Evolutionary conservation across 78 protist genomes (phyloP).

Genomic region (slime mould (Dictyostelium discoideum)): DNA sequence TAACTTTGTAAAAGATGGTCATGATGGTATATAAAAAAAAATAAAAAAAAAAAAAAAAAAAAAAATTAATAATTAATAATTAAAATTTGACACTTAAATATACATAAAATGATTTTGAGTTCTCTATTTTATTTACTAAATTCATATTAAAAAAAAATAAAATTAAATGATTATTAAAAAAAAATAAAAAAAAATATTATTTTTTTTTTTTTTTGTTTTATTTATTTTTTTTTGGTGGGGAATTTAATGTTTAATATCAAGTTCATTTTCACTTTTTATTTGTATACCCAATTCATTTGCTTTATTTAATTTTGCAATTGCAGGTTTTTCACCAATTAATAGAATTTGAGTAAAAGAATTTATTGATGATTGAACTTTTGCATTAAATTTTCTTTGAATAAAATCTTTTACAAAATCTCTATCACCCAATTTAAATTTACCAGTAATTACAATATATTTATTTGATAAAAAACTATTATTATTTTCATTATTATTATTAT

Average conservation of each 20-base stretch:
- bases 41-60: too few species aligned
- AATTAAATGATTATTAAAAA: too few species aligned
- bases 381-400: neutral
- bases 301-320: neutral
- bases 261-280: neutral
- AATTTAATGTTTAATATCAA: neutral
- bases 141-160: too few species aligned
- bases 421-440: constrained; percentile 2
- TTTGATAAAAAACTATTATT: neutral
- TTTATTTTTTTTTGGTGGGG: too few species aligned
- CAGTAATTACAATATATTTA: constrained; percentile 24
- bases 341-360: neutral
- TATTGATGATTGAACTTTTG: neutral
- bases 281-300: neutral
- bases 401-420: neutral
- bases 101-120: too few species aligned
- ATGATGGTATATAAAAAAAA: too few species aligned
- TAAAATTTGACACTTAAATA: too few species aligned
- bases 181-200: too few species aligned
- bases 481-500: neutral
- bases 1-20: too few species aligned
- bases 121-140: too few species aligned
- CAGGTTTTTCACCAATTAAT: constrained; percentile 1
- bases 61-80: too few species aligned
- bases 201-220: too few species aligned